Evolutionary conservation across 441 rosid genomes (phyloP).

Genomic region (Populus hybrid): DNA sequence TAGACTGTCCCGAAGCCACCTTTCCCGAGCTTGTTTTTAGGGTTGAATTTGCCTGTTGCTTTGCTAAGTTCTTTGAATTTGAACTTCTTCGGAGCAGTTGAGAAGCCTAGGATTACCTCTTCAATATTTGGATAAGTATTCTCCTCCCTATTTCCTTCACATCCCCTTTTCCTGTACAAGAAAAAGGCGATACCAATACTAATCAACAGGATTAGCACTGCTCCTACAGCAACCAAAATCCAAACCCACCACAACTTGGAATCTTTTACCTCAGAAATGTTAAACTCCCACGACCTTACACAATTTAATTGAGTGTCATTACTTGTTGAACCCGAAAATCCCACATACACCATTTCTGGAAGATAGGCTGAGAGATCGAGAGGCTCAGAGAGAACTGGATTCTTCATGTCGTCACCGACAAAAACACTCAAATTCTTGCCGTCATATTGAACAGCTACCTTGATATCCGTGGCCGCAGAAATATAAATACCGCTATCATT

Average conservation of each 20-base stretch:
- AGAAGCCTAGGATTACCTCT: conserved; percentile 39
- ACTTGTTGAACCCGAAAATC: conserved; percentile 69
- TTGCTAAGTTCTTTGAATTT: conserved; percentile 44
- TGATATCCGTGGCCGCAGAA: conserved; percentile 7
- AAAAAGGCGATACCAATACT: neutral
- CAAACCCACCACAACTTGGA: conserved; percentile 29
- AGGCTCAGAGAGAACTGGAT: conserved; percentile 34
- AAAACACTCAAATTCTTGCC: conserved; percentile 42
- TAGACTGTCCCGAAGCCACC: conserved; percentile 78
- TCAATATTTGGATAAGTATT: conserved; percentile 39
- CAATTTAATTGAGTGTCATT: conserved; percentile 44
- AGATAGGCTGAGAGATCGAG: conserved; percentile 49
- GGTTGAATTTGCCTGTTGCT: conserved; percentile 53
- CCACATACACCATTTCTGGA: conserved; percentile 49
- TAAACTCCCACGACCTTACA: conserved; percentile 52
- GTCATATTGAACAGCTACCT: conserved; percentile 38
- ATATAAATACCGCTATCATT: conserved; percentile 28
- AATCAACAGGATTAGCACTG: conserved; percentile 6
- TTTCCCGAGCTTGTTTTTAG: conserved; percentile 55
- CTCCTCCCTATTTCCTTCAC: conserved; percentile 15
- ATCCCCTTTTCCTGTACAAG: conserved; percentile 28
- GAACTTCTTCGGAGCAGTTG: conserved; percentile 54
- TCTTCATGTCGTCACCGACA: conserved; percentile 23
- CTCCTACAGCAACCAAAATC: conserved; percentile 24
- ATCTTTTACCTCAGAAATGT: conserved; percentile 25